phyloP scores from a whole-genome alignment of 805 yeast species.

The Debaryomyces prosopidis region DNA sequence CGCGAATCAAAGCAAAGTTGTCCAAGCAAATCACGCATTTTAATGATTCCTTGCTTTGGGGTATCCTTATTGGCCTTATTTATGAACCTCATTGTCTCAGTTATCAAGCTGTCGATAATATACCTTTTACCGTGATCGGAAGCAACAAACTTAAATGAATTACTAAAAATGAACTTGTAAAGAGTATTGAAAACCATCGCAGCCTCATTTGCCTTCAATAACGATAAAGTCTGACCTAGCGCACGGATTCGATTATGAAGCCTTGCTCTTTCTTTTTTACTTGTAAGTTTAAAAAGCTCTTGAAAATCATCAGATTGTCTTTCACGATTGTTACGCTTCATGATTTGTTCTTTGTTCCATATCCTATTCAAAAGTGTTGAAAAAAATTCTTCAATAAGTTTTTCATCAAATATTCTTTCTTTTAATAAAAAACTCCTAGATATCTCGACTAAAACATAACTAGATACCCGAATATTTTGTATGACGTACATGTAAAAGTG shows the following conservation, averaged over 20 bases:
- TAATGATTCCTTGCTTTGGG: constrained; percentile 13
- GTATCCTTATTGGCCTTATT: constrained; percentile 6
- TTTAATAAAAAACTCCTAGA: constrained; percentile 8
- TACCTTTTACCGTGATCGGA: constrained; percentile 12
- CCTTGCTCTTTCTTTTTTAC: constrained; percentile 15
- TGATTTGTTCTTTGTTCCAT: constrained; percentile 1
- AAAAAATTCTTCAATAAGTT: constrained; percentile 4
- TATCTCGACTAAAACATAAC: constrained; percentile 6
- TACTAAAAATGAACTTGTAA: constrained; percentile 5
- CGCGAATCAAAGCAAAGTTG: constrained; percentile 11
- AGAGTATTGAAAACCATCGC: constrained; percentile 17
- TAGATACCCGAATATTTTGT: constrained; percentile 1
- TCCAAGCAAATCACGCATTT: constrained; percentile 20
- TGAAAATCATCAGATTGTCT: constrained; percentile 5
- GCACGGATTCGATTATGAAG: constrained; percentile 28
- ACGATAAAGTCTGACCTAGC: constrained; percentile 29
- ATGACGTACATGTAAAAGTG: constrained; percentile 2
- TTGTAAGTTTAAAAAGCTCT: constrained; percentile 1
- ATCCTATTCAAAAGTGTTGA: constrained; percentile 1
- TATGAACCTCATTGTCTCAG: constrained; percentile 20
- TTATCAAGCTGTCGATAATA: constrained; percentile 17
- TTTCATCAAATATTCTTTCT: constrained; percentile 8
- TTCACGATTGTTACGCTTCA: not conserved
- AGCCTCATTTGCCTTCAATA: constrained; percentile 15
- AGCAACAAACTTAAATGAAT: constrained; percentile 9